A percentile compares a stretch with the other conserved stretches of the same genome.
Evolutionary conservation across 2,329 filamentous ascomycete genomes (phyloP).

Genomic region (Trichophyton verrucosum): DNA sequence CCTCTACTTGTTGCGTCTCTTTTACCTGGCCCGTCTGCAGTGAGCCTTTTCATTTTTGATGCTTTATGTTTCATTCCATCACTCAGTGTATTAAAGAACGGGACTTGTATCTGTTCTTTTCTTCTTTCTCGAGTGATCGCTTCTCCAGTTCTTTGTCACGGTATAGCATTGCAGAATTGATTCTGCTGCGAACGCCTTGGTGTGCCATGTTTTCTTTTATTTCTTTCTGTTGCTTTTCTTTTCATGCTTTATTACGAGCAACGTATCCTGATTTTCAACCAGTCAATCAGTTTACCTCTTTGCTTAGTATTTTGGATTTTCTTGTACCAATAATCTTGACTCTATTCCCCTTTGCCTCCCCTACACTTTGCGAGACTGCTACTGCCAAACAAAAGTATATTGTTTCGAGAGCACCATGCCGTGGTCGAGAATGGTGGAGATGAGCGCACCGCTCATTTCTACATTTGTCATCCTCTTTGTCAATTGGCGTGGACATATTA

Average conservation of each 20-base stretch:
- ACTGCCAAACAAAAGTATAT: background rate
- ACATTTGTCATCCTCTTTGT: background rate
- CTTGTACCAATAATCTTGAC: background rate
- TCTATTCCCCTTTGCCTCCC: background rate
- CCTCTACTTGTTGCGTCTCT: background rate
- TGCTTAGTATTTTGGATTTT: background rate
- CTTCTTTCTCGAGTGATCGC: background rate
- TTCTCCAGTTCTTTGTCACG: background rate
- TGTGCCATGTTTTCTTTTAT: background rate
- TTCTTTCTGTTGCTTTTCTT: too few relatives aligned
- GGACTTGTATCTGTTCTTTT: background rate
- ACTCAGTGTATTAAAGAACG: background rate
- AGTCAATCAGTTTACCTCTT: background rate
- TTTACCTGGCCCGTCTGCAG: background rate
- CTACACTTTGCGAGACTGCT: background rate
- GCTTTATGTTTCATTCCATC: background rate
- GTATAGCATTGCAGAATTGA: background rate
- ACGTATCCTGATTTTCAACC: background rate
- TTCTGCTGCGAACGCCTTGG: background rate
- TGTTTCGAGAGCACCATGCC: background rate
- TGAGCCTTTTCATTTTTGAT: background rate
- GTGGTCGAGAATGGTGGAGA: background rate
- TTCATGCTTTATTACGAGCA: background rate
- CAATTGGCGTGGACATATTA: background rate
- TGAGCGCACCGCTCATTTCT: background rate